Conservation (phyloP, 192 early-diverging fungal species). For the Coemansia sp. region DNA sequence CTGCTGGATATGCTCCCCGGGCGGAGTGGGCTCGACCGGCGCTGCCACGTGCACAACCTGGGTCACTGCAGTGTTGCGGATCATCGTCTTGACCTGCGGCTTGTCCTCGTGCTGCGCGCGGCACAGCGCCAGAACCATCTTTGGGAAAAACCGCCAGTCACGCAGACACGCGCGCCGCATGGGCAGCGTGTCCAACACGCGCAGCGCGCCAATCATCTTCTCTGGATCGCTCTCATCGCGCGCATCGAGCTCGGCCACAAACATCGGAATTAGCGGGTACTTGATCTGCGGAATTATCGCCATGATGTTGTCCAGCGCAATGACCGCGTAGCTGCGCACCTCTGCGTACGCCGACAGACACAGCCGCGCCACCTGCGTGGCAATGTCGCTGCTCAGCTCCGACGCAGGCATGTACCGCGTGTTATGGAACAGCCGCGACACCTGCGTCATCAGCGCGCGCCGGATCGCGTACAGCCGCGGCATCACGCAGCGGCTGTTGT, state of each 20-base stretch:
- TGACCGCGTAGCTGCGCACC: constrained; percentile 35
- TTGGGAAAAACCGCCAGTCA: constrained; percentile 36
- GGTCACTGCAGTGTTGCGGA: constrained; percentile 32
- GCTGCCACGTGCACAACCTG: constrained; percentile 31
- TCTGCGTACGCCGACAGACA: constrained; percentile 46
- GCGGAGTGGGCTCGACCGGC: constrained; percentile 9
- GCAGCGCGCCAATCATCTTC: constrained; percentile 48
- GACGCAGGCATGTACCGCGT: constrained; percentile 24
- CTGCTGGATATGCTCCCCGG: background rate
- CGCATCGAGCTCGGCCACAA: constrained; percentile 35
- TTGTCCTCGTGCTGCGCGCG: constrained; percentile 54
- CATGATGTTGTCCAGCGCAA: constrained; percentile 30
- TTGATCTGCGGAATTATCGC: constrained; percentile 29
- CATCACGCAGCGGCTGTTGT: constrained; percentile 19
- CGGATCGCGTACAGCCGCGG: constrained; percentile 33
- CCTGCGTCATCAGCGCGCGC: constrained; percentile 18
- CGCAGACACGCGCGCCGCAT: constrained; percentile 27
- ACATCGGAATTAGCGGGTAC: constrained; percentile 40
- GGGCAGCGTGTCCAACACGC: constrained; percentile 26
- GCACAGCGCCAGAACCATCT: constrained; percentile 39
- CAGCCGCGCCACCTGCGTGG: constrained; percentile 23
- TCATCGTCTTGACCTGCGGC: constrained; percentile 44
- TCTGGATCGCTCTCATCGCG: constrained; percentile 39
- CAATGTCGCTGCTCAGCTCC: constrained; percentile 17
- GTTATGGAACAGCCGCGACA: constrained; percentile 43